These are phyloP conservation scores for Podila horticola DNA, from an alignment of 192 early-diverging fungal genomes.

Conservation along the genomic window DNA sequence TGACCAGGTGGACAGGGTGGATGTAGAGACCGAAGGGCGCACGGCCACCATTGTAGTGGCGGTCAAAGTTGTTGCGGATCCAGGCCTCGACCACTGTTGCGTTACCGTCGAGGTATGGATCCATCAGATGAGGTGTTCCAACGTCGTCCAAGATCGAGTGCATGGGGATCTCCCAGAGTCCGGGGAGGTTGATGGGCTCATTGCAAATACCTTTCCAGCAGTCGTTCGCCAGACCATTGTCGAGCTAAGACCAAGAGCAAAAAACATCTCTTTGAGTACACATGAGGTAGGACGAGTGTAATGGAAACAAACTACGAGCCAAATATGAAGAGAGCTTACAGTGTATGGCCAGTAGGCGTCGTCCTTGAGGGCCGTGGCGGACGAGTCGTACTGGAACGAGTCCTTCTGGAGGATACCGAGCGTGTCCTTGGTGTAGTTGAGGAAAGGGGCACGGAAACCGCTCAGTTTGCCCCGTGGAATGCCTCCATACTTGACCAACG, in stretches of 20 bases:
- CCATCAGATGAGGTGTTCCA: conserved; percentile 24
- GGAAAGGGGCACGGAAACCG: conserved; percentile 70
- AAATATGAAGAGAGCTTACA: conserved; percentile 9
- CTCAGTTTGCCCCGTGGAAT: conserved; percentile 59
- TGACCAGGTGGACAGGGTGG: conserved; percentile 44
- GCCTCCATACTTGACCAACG: conserved; percentile 58
- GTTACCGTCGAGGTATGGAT: conserved; percentile 59
- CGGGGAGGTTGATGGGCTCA: conserved; percentile 45
- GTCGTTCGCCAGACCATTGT: conserved; percentile 65
- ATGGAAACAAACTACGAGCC: not conserved
- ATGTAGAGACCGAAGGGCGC: conserved; percentile 55
- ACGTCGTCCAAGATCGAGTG: conserved; percentile 6
- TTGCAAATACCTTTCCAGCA: conserved; percentile 55
- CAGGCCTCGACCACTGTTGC: conserved; percentile 49
- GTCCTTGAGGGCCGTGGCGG: conserved; percentile 50
- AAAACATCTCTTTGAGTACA: not conserved
- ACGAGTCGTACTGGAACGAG: conserved; percentile 63
- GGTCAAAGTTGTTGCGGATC: conserved; percentile 58
- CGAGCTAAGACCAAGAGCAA: conserved; percentile 2
- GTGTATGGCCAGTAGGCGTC: conserved; percentile 70
- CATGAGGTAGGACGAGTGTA: not conserved
- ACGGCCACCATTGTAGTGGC: conserved; percentile 54
- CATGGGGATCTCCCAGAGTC: conserved; percentile 72
- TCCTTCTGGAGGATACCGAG: conserved; percentile 38
- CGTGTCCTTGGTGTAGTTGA: conserved; percentile 54